Conservation (phyloP, 140 eudicot genomes). For the Ambrosia hybrid region DNA sequence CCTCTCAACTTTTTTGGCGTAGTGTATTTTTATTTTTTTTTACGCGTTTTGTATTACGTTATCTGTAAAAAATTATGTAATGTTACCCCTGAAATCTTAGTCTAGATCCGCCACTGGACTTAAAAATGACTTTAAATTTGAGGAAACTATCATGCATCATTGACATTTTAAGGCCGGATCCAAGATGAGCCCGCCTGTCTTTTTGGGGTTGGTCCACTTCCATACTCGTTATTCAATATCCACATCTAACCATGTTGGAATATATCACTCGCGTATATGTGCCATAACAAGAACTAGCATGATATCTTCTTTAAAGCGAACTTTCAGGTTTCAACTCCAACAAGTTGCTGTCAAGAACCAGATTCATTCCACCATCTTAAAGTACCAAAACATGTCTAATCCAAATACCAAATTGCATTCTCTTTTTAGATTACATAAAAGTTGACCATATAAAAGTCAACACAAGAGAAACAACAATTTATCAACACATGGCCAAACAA, state of each 20-base stretch:
- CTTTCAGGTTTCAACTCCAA: slow-evolving; percentile 18
- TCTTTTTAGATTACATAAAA: slow-evolving; percentile 22
- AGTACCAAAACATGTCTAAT: slow-evolving; percentile 12
- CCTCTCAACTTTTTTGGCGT: too few species aligned
- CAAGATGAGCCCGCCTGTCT: not conserved
- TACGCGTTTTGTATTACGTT: too few species aligned
- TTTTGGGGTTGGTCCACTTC: slow-evolving; percentile 8
- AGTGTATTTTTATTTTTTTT: too few species aligned
- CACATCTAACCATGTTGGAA: slow-evolving; percentile 31
- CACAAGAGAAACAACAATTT: slow-evolving; percentile 19
- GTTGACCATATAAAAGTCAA: slow-evolving; percentile 31
- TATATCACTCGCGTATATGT: slow-evolving; percentile 26
- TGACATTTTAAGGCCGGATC: slow-evolving; percentile 17
- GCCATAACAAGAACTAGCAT: slow-evolving; percentile 34
- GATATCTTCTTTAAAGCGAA: slow-evolving; percentile 39
- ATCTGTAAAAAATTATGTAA: too few species aligned
- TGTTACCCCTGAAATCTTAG: too few species aligned
- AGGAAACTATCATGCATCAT: not conserved
- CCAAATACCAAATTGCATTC: slow-evolving; percentile 27
- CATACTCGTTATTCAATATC: slow-evolving; percentile 15
- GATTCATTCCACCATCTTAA: slow-evolving; percentile 36
- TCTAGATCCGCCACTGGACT: too few species aligned
- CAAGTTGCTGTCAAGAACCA: slow-evolving; percentile 34
- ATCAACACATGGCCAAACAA: slow-evolving; percentile 19
- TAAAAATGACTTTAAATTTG: not conserved